Evolutionary conservation across 2,329 filamentous ascomycete species (phyloP).

Genomic region (Pestalotiopsis sp.): DNA sequence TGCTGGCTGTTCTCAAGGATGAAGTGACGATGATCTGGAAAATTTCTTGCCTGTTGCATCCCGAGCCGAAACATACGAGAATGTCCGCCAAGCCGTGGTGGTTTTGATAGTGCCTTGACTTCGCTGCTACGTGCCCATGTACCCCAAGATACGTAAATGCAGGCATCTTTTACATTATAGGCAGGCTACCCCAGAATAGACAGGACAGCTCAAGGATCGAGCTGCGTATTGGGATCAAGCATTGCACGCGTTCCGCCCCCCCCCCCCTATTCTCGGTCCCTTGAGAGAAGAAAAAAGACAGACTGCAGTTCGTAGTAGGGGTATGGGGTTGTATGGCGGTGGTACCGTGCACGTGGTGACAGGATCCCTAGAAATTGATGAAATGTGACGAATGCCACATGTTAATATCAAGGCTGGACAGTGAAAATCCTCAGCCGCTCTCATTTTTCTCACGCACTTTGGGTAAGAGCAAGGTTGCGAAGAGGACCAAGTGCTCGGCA

Average conservation of each 20-base stretch:
- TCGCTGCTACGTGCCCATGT: neutral
- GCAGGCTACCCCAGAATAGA: neutral
- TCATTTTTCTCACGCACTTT: neutral
- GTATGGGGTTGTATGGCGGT: neutral
- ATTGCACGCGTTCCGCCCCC: neutral
- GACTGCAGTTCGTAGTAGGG: neutral
- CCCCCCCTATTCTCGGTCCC: neutral
- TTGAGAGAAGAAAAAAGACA: neutral
- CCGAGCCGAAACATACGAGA: neutral
- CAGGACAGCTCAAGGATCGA: neutral
- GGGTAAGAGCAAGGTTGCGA: neutral
- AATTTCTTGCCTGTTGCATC: neutral
- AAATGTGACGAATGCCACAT: neutral
- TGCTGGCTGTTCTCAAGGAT: neutral
- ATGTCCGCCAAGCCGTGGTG: neutral
- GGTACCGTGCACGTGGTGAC: neutral
- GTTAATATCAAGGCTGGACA: neutral
- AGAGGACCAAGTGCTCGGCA: constrained; percentile 3
- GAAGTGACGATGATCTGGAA: neutral
- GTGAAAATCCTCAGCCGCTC: neutral
- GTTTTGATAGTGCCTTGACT: neutral
- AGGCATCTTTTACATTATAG: neutral
- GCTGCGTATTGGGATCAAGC: neutral
- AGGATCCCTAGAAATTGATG: neutral
- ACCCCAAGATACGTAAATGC: neutral